Conservation (phyloP, 176 grass and related monocot genomes). For the Poa annua region DNA sequence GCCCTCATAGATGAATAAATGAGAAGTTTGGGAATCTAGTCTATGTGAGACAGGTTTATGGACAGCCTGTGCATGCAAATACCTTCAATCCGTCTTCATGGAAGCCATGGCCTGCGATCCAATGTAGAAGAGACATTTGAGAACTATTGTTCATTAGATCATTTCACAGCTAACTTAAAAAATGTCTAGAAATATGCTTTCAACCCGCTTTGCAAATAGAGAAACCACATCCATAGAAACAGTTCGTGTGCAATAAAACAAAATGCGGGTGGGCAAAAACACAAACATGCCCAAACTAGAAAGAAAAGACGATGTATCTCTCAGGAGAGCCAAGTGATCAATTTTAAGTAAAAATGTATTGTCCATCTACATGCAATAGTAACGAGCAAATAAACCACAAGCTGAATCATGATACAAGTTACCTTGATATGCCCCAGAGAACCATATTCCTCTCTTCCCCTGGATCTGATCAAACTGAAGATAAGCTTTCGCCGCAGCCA, state of each 20-base stretch:
- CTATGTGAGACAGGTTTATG: not conserved
- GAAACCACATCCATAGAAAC: too few relatives aligned
- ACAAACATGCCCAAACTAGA: too few relatives aligned
- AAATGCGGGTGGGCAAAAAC: too few relatives aligned
- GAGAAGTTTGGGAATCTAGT: not conserved
- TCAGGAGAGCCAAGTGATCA: too few relatives aligned
- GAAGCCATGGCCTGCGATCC: too few relatives aligned
- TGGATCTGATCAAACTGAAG: not conserved
- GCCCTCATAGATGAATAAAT: not conserved
- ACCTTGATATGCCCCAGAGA: not conserved
- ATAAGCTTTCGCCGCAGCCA: not conserved
- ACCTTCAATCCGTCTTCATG: too few relatives aligned
- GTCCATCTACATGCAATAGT: not conserved
- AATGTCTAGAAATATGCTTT: not conserved
- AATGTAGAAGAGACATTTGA: too few relatives aligned
- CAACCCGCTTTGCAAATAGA: too few relatives aligned
- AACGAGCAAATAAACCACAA: not conserved
- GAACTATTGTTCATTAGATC: not conserved
- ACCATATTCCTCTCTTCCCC: slow-evolving; percentile 15
- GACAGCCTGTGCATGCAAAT: too few relatives aligned
- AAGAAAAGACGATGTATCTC: too few relatives aligned
- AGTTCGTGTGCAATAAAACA: too few relatives aligned
- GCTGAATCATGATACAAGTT: not conserved
- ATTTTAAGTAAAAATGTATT: not conserved
- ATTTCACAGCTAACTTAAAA: not conserved